Evolutionary conservation across 176 grass and related monocot genomes (phyloP).

Genomic region (Phyllostachys edulis): DNA sequence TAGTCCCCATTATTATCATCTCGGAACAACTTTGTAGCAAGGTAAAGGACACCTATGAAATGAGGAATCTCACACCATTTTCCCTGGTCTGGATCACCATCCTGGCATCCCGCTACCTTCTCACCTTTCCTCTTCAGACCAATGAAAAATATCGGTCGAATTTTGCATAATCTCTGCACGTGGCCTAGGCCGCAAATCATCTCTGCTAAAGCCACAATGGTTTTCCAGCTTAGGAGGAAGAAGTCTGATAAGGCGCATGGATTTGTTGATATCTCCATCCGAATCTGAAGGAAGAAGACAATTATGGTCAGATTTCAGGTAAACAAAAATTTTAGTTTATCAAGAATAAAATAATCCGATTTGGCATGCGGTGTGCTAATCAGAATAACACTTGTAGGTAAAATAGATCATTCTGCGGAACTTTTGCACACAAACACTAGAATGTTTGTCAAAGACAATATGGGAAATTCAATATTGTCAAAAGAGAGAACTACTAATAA

Average conservation of each 20-base stretch:
- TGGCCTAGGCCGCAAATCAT: conserved; percentile 7
- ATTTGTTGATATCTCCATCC: conserved; percentile 72
- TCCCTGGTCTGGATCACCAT: neutral
- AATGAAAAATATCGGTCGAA: conserved; percentile 59
- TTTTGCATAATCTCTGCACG: conserved; percentile 55
- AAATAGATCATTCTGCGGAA: neutral
- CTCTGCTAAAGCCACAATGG: conserved; percentile 24
- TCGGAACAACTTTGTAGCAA: conserved; percentile 27
- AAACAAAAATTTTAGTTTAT: conserved; percentile 4
- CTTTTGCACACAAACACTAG: neutral
- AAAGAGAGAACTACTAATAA: neutral
- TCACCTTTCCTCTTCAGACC: neutral
- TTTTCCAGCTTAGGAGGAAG: conserved; percentile 67
- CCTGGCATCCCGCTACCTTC: neutral
- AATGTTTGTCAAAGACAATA: neutral
- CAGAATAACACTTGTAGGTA: neutral
- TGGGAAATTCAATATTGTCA: neutral
- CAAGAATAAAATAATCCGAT: neutral
- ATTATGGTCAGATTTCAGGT: conserved; percentile 37
- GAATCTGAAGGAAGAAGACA: conserved; percentile 53
- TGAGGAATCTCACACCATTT: conserved; percentile 4
- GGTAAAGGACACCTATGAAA: neutral
- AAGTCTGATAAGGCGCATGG: conserved; percentile 68
- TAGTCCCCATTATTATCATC: neutral
- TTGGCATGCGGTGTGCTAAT: neutral